Base-by-base conservation (phyloP, 202 grass and related monocot genomes). In the Panicum hallii region DNA sequence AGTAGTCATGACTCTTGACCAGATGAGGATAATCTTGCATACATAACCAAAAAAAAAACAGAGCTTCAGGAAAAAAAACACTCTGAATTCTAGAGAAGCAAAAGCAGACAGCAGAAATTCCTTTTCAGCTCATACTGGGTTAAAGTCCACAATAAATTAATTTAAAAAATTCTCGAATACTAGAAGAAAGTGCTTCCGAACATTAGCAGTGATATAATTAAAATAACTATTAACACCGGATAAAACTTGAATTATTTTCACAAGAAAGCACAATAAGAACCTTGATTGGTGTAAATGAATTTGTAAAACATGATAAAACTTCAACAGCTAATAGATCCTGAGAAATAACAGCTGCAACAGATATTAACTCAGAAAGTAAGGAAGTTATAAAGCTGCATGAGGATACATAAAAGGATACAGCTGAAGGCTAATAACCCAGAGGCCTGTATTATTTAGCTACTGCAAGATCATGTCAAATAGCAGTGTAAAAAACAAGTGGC, bases 391-490 rank as follows among this genome's bases (percentile, higher is more conserved):
- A 83, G 41, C 77, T 78, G 82, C 36, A 72, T 69, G 84, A 92
- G 90, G 92, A 94, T 94, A 94, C 92, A 79, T 56, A 88, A 94
- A 94, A 94, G 92, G 92, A 94, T 92, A 94, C 90, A 50, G 82
- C 78, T 84, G 83, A 85, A 77, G 66, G 79, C 16, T 82, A 89
- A 75, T 81, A 83, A 75, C 68, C 87, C 54, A 91, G 83, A 74
- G 67, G 79, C 82, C 77, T 81, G 68, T 83, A 68, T 83, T 83
- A 71, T 46, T 77, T 46, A 44, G 71, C 78, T 86, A 92, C 84
- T 92, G 89, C 89, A 92, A 90, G 81, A 79, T 83, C 48, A 82
- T 77, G 60, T 85, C 62, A 89, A 90, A 82, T 16, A 84, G 60
- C 52, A 80, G 44, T 75, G 67, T 84, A 77, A 89, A 61, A 88